phyloP scores from a whole-genome alignment of 1,284 basidiomycete genomes.

The Ganoderma multipileum region DNA sequence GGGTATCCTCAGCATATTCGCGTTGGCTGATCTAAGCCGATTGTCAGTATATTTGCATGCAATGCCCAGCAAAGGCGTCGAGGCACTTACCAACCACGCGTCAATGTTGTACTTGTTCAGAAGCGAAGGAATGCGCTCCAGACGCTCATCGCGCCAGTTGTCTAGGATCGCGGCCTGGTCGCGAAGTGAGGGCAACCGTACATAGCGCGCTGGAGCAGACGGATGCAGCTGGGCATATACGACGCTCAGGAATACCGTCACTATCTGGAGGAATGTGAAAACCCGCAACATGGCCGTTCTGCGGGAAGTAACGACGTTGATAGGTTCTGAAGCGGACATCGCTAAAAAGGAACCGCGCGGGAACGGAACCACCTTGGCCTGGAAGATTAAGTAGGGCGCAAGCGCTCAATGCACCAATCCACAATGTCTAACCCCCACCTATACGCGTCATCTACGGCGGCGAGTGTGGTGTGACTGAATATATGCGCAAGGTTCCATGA shows the following conservation, averaged over 20 bases:
- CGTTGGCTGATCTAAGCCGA: constrained; percentile 50
- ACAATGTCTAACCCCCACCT: no score
- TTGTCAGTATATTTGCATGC: background rate
- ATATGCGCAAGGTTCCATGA: constrained; percentile 3
- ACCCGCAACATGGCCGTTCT: constrained; percentile 5
- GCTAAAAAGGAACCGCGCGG: background rate
- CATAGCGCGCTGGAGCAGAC: constrained; percentile 44
- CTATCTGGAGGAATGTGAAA: background rate
- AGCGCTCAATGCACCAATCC: background rate
- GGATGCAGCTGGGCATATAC: constrained; percentile 43
- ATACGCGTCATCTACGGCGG: background rate
- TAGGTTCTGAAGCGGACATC: background rate
- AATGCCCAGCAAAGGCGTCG: background rate
- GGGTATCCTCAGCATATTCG: constrained; percentile 61
- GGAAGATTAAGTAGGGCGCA: background rate
- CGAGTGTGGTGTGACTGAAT: background rate
- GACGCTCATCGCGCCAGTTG: constrained; percentile 50
- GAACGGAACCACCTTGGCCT: background rate
- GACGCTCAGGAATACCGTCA: background rate
- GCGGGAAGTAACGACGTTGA: background rate
- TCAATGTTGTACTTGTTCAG: constrained; percentile 52
- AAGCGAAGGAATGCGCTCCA: constrained; percentile 48
- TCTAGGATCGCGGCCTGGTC: constrained; percentile 53
- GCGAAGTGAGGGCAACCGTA: constrained; percentile 49
- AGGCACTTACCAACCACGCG: constrained; percentile 49